These are phyloP conservation scores for Kalmusia sp. DNA, from an alignment of 2,329 filamentous ascomycete species.

Conservation along the genomic window DNA sequence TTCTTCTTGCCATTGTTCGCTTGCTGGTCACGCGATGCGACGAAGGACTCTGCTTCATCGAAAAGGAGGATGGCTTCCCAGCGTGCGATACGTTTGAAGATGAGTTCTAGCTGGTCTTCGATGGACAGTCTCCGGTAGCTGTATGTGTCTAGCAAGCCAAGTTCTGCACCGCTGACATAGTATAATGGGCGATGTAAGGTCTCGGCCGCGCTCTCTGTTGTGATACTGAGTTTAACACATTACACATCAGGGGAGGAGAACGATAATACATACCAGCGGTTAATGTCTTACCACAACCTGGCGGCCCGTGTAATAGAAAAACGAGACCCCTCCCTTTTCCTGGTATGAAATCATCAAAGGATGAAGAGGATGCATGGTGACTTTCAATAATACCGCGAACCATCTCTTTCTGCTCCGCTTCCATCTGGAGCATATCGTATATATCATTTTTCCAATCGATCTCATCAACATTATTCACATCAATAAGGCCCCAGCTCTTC, in stretches of 20 bases:
- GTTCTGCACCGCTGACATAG: conserved; percentile 2
- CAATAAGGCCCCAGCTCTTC: not conserved
- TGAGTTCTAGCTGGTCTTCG: conserved; percentile 2
- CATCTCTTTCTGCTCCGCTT: conserved; percentile 1
- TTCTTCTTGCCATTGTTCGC: not conserved
- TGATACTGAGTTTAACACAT: not conserved
- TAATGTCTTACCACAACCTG: not conserved
- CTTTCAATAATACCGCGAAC: conserved; percentile 2
- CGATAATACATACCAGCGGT: not conserved
- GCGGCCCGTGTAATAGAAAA: not conserved
- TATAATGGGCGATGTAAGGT: not conserved
- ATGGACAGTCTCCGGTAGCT: not conserved
- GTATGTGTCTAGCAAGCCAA: not conserved
- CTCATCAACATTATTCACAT: not conserved
- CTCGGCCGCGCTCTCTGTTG: conserved; percentile 2
- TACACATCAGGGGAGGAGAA: not conserved
- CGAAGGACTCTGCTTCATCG: conserved; percentile 4
- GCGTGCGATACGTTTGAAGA: conserved; percentile 4
- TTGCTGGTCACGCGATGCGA: not conserved
- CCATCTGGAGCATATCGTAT: conserved; percentile 5
- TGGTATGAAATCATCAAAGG: not conserved
- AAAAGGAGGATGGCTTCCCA: conserved; percentile 2
- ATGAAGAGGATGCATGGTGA: conserved; percentile 1
- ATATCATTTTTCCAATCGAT: conserved; percentile 2
- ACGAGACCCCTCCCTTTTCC: not conserved